Evolutionary conservation across 495 filamentous ascomycete genomes (phyloP), one percentile per base, ranked within the genome.

Genomic region (Aspergillus heteromorphus): DNA sequence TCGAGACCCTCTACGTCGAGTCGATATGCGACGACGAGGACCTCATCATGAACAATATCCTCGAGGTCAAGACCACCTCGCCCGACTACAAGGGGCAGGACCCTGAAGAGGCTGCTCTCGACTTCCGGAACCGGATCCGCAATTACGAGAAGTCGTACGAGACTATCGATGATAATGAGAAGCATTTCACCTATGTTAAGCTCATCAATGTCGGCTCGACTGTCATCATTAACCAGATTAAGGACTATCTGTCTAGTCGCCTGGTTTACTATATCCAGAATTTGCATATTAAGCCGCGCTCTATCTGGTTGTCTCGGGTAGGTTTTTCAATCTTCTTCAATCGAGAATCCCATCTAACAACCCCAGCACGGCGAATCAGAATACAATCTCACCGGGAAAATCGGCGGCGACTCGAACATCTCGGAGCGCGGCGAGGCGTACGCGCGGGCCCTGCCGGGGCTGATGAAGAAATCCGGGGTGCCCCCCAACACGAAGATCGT

Each of bases 191-290:
- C 20, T 98, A 96, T 64, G 86, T 97, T 59, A 96, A 98, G 73
- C 84, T 98, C 59, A 96, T 98, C 78, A 87, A 98, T 67, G 92
- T 98, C 4, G 91, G 92, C 8, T 86, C 85, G 38, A 89, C 93
- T 58, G 92, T 97, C 56, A 89, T 97, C 61, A 96, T 98, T 78
- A 98, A 98, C 68, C 86, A 88, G 65, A 95, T 98, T 62, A 86
- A 89, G 63, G 92, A 97, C 66, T 98, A 98, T 66, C 77, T 98
- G 31, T 93, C 97, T 66, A 95, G 89, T 65, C 86, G 93, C 23
- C 82, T 98, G 21, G 92, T 97, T 29, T 98, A 98, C 71, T 98
- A 96, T 65, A 83, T 97, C 40, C 97, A 97, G 85, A 98, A 97
- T 65, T 76, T 98, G 20, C 93, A 98, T 73, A 97, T 98, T 62